Percentiles rank a stretch among this genome's conserved stretches.
Conservation (phyloP, 345 rosid species). For the Eucalyptus victrix region DNA sequence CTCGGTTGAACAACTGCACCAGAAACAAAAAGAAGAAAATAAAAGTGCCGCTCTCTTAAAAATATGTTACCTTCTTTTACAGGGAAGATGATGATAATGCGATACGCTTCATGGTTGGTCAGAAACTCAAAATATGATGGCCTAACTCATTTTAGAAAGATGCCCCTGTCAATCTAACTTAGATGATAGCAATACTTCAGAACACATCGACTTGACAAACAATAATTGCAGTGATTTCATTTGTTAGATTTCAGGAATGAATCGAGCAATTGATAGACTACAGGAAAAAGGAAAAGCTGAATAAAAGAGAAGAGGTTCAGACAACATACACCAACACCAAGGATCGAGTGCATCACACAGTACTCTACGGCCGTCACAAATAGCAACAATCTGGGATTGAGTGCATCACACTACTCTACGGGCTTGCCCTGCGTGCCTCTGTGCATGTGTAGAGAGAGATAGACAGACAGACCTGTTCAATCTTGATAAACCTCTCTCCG, state of each 20-base stretch:
- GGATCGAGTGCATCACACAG: too few relatives aligned
- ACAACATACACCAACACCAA: slow-evolving; percentile 17
- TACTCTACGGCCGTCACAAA: not conserved
- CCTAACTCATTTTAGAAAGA: not conserved
- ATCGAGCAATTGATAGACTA: not conserved
- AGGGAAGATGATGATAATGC: not conserved
- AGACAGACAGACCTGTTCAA: slow-evolving; percentile 72
- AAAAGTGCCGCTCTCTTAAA: too few relatives aligned
- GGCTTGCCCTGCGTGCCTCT: not conserved
- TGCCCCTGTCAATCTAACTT: not conserved
- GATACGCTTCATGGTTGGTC: not conserved
- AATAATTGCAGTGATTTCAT: not conserved
- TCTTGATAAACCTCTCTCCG: slow-evolving; percentile 71
- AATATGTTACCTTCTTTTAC: not conserved
- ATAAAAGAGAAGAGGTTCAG: slow-evolving; percentile 1
- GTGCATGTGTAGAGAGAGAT: not conserved
- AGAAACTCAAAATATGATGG: not conserved
- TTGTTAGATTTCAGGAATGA: not conserved
- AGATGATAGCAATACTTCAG: not conserved
- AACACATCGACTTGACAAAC: not conserved
- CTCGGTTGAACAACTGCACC: slow-evolving; percentile 48
- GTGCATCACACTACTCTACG: not conserved
- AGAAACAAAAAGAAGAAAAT: not conserved
- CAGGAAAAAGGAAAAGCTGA: not conserved
- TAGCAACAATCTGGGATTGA: not conserved